A percentile compares a stretch with the other conserved stretches of the same genome.
Evolutionary conservation across 2,329 filamentous ascomycete genomes (phyloP).

Genomic region (Microdochium trichocladiopsis): DNA sequence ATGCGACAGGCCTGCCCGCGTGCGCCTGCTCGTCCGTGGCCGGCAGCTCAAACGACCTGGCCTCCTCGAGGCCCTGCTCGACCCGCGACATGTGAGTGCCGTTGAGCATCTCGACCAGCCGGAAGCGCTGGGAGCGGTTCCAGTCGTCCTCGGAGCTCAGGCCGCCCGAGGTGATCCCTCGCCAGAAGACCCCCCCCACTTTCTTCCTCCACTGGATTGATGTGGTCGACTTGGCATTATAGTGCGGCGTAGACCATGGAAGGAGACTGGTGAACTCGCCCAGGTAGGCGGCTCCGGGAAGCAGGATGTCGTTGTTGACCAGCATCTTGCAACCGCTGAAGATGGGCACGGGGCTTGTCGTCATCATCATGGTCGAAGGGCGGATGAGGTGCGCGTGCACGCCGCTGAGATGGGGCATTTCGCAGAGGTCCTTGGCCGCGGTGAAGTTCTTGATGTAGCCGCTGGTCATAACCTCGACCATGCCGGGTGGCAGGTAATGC

Average conservation of each 20-base stretch:
- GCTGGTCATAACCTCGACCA: slow-evolving; percentile 15
- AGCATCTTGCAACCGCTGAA: slow-evolving; percentile 29
- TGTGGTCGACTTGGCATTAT: slow-evolving; percentile 29
- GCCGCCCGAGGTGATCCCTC: slow-evolving; percentile 46
- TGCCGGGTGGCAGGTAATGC: slow-evolving; percentile 15
- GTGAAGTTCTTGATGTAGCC: slow-evolving; percentile 26
- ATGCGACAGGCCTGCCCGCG: background rate
- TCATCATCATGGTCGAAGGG: slow-evolving; percentile 32
- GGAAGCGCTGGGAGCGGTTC: slow-evolving; percentile 38
- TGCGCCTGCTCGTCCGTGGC: slow-evolving; percentile 9
- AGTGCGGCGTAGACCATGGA: slow-evolving; percentile 21
- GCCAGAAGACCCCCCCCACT: slow-evolving; percentile 46
- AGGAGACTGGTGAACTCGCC: slow-evolving; percentile 35
- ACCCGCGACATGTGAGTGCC: background rate
- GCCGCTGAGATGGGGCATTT: slow-evolving; percentile 31
- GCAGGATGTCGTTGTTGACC: slow-evolving; percentile 40
- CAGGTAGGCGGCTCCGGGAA: slow-evolving; percentile 43
- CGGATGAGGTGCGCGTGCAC: slow-evolving; percentile 37
- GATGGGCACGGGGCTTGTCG: slow-evolving; percentile 34
- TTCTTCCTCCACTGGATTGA: slow-evolving; percentile 42
- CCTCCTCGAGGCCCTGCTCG: slow-evolving; percentile 21
- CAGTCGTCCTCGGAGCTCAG: slow-evolving; percentile 26
- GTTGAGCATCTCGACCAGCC: slow-evolving; percentile 26
- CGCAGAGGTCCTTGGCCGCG: slow-evolving; percentile 29
- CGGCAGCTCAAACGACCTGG: slow-evolving; percentile 23